Evolutionary conservation across 208 protist genomes (phyloP).

Genomic region (Lotmaria passim): DNA sequence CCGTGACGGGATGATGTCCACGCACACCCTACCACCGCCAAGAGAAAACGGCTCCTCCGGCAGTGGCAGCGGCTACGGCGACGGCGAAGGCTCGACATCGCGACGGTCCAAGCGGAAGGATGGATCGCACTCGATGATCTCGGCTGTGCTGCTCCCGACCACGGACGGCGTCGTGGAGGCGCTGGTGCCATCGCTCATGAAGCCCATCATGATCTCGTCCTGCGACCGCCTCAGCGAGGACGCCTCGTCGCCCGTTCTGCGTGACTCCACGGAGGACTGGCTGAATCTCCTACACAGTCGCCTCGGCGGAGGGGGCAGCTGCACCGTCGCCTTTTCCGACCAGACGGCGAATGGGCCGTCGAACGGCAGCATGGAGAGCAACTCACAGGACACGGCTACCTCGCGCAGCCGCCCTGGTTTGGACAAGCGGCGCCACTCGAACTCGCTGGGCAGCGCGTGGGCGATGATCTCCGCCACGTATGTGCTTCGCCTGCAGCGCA

Average conservation of each 20-base stretch:
- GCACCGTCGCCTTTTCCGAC: conserved; percentile 22
- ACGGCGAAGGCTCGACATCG: background rate
- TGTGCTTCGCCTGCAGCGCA: conserved; percentile 24
- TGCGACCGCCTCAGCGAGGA: conserved; percentile 6
- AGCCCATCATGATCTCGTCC: background rate
- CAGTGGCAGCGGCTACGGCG: background rate
- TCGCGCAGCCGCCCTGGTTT: background rate
- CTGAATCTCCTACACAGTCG: conserved; percentile 21
- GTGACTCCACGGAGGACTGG: conserved; percentile 22
- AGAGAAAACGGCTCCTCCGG: background rate
- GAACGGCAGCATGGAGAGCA: background rate
- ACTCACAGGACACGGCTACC: background rate
- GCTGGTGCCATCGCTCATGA: conserved; percentile 18
- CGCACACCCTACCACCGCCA: conserved; percentile 16
- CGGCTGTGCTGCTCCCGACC: background rate
- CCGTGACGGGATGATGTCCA: conserved; percentile 9
- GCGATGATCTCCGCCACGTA: background rate
- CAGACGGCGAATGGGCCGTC: conserved; percentile 11
- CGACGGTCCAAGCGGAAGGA: background rate
- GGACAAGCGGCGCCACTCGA: background rate
- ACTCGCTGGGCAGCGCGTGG: conserved; percentile 8
- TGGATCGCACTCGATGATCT: conserved; percentile 1
- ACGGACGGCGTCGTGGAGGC: background rate
- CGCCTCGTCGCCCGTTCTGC: background rate
- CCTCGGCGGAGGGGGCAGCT: conserved; percentile 10